Base-by-base conservation (phyloP, 1,139 yeast genomes). In the Debaryomyces psychrophilus region DNA sequence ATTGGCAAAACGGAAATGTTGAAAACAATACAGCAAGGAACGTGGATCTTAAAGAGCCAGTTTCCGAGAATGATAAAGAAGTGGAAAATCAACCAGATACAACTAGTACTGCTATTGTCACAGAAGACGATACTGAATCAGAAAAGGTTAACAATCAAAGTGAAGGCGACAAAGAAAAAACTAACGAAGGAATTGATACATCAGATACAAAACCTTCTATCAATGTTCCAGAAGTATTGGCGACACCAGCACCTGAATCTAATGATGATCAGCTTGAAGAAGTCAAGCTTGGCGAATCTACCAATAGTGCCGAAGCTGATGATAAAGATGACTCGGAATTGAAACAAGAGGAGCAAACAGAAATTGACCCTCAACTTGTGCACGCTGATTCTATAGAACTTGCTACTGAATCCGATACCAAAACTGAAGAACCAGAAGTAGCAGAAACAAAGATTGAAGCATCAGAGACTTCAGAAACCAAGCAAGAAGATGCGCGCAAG, bases 1-100 rank as follows among this genome's bases (percentile, higher is more conserved):
- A 70, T 57, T 75, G 80, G 80, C 52, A 56, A 39, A 60, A 54
- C 8, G 41, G 33, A 22, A 20, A 11, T 2, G 8, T 27, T 8
- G 40, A 22, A 22, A 31, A 37, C 14, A 22, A 28, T 17, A 11
- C 29, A 23, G 23, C 45, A 9, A 42, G 37, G 18, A 14, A 37
- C 14, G 26, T 31, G 8, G 49, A 48, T 31, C 26, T 27, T 28
- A 33, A 31, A 27, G 17, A 28, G 11, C 8, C 31, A 6, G 31
- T 1, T 17, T 7, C 44, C 3, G 37, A 44, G 9, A 44, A 27
- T 9, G 53, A 45, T 31, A 22, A 37, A 8, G 36, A 38, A 14
- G 53, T 31, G 18, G 49, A 36, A 31, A 20, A 8, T 28, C 8
- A 23, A 3, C 20, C 22, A 15, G 35, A 15, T n/a, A 15, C 22